Evolutionary conservation across 2,329 filamentous ascomycete genomes (phyloP), one percentile per base, ranked within the genome.

Genomic region (Claviceps sorghi): DNA sequence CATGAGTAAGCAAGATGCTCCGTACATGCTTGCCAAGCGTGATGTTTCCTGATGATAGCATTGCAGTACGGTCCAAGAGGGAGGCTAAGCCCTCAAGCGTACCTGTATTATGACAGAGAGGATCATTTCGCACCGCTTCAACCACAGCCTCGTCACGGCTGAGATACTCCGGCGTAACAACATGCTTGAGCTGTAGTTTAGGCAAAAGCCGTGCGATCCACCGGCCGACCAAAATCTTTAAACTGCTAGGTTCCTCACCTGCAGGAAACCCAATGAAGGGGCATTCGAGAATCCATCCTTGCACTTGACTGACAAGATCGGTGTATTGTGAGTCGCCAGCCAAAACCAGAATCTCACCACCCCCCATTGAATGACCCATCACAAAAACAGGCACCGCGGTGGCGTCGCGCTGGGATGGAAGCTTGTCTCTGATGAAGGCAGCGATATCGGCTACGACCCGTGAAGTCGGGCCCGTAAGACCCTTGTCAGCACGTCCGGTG

Each of bases 311-410:
- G 43, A 80, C 74, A 13, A 87, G 64, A 17, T 79, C 75, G 44
- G 69, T 67, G 63, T 80, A 76, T 52, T 65, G 55, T 1, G 72
- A 65, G 51, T 75, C 71, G 52, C 70, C 74, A 26, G 76, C 75
- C 22, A 84, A 65, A 44, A 79, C 81, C 9, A 95, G 70, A 6
- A 82, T 78, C 67, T 94, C 78, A 26, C 82, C 87, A 54, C 90
- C 90, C 58, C 90, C 90, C 88, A 95, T 95, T 22, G 84, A 89
- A 68, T 95, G 88, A 51, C 90, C 90, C 72, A 93, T 81, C 21
- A 96, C 75, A 68, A 95, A 96, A 17, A 94, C 63, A 0, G 88
- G 88, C 38, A 73, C 52, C 10, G 34, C 4, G 2, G 48, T 15
- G 13, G 40, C 26, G 11, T 49, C 69, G 2, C 21, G 68, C 4